phyloP scores from a whole-genome alignment of 345 rosid genomes.

The Melaleuca quinquenervia region DNA sequence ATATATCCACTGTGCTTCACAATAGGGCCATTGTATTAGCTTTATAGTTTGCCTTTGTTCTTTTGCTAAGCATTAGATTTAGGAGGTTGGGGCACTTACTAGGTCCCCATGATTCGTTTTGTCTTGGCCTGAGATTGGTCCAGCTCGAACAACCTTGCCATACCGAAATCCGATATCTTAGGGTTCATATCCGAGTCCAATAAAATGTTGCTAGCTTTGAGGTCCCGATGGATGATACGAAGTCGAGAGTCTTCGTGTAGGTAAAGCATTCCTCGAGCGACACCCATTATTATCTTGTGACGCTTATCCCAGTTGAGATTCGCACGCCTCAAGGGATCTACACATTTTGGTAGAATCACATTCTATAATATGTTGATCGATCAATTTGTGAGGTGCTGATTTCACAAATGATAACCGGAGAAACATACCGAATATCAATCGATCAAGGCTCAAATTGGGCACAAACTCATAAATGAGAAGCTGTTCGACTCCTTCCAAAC shows the following conservation, averaged over 20 bases:
- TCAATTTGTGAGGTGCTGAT: too few relatives aligned
- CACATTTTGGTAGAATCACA: neutral
- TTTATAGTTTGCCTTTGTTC: too few relatives aligned
- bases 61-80: too few relatives aligned
- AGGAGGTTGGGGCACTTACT: constrained; percentile 7
- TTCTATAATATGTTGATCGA: too few relatives aligned
- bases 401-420: neutral
- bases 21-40: too few relatives aligned
- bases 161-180: constrained; percentile 37
- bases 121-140: constrained; percentile 26
- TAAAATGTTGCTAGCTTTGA: constrained; percentile 32
- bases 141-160: constrained; percentile 26
- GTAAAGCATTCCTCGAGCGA: constrained; percentile 32
- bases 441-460: constrained; percentile 33
- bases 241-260: constrained; percentile 36
- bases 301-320: constrained; percentile 19
- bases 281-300: constrained; percentile 22
- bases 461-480: constrained; percentile 36
- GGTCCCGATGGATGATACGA: constrained; percentile 34
- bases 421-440: constrained; percentile 21
- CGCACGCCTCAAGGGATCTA: constrained; percentile 11
- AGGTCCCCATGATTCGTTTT: constrained; percentile 29
- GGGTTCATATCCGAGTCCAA: constrained; percentile 29
- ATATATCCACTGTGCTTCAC: constrained; percentile 1
- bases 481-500: constrained; percentile 26